Percentiles rank a stretch among this genome's conserved stretches.
Conservation (phyloP, 257 asterid species). For the Linaria vulgaris region DNA sequence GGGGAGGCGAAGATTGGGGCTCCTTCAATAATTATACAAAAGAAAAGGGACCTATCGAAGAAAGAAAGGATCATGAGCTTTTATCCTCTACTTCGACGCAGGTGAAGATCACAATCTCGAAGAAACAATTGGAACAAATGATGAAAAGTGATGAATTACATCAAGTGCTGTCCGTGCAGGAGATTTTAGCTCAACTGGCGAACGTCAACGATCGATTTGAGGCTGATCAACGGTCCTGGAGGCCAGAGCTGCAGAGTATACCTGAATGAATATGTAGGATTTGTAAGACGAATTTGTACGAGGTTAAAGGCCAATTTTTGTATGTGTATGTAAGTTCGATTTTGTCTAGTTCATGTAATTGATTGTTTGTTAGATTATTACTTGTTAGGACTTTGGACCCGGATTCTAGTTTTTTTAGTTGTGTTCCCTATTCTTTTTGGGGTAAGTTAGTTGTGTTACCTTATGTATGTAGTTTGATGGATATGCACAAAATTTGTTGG, state of each 20-base stretch:
- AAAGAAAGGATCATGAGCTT: neutral
- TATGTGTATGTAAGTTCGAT: too few species aligned
- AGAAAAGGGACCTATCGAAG: neutral
- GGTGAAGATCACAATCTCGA: slow-evolving; percentile 46
- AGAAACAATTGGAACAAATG: slow-evolving; percentile 41
- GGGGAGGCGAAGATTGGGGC: slow-evolving; percentile 58
- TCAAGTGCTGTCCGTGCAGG: slow-evolving; percentile 29
- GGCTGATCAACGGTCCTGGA: slow-evolving; percentile 34
- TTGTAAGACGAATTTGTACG: too few species aligned
- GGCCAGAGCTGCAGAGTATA: slow-evolving; percentile 46
- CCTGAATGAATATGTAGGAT: slow-evolving; percentile 43
- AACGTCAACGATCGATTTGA: slow-evolving; percentile 26
- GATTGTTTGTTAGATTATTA: too few species aligned
- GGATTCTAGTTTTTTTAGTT: too few species aligned
- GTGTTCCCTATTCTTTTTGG: too few species aligned
- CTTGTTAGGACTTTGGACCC: too few species aligned
- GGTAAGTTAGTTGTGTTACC: too few species aligned
- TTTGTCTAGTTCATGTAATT: too few species aligned
- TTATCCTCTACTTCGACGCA: slow-evolving; percentile 16
- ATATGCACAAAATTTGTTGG: too few species aligned
- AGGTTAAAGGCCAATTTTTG: too few species aligned
- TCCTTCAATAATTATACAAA: slow-evolving; percentile 4
- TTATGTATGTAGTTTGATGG: too few species aligned
- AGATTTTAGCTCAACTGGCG: slow-evolving; percentile 32
- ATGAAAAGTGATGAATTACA: slow-evolving; percentile 27